phyloP scores from a whole-genome alignment of 306 rosid species.

The Fragaria vesca region DNA sequence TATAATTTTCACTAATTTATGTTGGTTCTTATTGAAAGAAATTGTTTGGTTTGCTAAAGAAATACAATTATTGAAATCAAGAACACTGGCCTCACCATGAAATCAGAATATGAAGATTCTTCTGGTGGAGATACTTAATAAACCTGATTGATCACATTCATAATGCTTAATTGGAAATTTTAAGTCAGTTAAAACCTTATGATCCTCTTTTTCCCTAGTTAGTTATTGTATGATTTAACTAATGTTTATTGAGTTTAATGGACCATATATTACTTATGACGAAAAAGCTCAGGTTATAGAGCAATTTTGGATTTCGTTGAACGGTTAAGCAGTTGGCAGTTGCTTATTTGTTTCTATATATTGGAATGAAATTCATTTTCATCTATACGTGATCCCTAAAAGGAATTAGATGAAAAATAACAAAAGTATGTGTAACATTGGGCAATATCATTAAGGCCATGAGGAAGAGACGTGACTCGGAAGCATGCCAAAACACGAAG shows the following conservation, averaged over 20 bases:
- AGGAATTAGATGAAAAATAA: neutral
- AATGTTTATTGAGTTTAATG: neutral
- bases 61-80: neutral
- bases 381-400: neutral
- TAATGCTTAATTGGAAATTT: neutral
- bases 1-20: too few relatives aligned
- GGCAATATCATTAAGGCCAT: neutral
- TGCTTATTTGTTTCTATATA: too few relatives aligned
- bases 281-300: neutral
- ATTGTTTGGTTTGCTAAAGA: slow-evolving; percentile 10
- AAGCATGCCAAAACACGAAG: neutral
- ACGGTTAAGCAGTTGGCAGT: neutral
- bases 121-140: neutral
- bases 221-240: neutral
- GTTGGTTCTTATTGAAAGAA: neutral
- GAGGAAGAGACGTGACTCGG: slow-evolving; percentile 7
- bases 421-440: neutral
- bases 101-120: slow-evolving; percentile 7
- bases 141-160: neutral
- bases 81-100: neutral
- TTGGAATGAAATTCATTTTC: neutral
- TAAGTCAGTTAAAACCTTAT: too few relatives aligned
- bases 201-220: too few relatives aligned
- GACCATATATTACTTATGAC: neutral
- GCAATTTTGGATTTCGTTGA: neutral